Percentiles rank a stretch among this genome's conserved stretches.
These are phyloP conservation scores for Bruguiera gymnorhiza DNA, from an alignment of 345 rosid genomes.

Conservation along the genomic window DNA sequence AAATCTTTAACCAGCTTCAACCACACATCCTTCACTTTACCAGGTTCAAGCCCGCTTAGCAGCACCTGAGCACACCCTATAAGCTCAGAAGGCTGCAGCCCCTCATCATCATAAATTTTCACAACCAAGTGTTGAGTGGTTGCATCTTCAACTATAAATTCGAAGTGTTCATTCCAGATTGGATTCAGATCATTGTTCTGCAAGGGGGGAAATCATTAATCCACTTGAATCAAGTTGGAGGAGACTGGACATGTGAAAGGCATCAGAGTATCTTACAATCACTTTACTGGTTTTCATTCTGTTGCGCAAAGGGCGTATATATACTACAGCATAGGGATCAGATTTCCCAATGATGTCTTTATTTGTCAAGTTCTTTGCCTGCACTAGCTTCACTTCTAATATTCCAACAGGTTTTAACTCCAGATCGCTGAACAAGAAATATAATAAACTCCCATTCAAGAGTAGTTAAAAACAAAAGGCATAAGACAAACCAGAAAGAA, in stretches of 20 bases:
- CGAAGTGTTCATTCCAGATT: conserved; percentile 97
- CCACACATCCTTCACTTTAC: conserved; percentile 99
- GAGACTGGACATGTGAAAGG: conserved; percentile 2
- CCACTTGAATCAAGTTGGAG: conserved; percentile 14
- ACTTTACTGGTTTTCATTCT: conserved; percentile 75
- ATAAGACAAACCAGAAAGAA: conserved; percentile 1
- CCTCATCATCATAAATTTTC: conserved; percentile 86
- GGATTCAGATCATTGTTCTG: conserved; percentile 97
- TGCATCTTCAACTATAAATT: conserved; percentile 80
- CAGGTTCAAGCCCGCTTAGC: conserved; percentile 83
- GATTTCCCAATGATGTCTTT: conserved; percentile 96
- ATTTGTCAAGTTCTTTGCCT: conserved; percentile 86
- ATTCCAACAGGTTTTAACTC: conserved; percentile 91
- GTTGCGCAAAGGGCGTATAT: conserved; percentile 76
- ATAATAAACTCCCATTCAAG: conserved; percentile 12
- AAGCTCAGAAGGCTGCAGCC: conserved; percentile 81
- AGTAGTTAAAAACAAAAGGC: not conserved
- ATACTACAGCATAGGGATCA: conserved; percentile 84
- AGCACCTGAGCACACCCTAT: conserved; percentile 83
- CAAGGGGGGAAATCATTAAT: conserved; percentile 11
- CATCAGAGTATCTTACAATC: conserved; percentile 50
- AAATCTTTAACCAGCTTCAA: conserved; percentile 94
- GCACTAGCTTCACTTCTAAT: conserved; percentile 97
- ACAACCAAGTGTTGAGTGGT: conserved; percentile 91
- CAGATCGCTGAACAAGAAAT: conserved; percentile 61